Base-by-base conservation (phyloP, 352 stramenopile species). In the Phytophthora quininea region DNA sequence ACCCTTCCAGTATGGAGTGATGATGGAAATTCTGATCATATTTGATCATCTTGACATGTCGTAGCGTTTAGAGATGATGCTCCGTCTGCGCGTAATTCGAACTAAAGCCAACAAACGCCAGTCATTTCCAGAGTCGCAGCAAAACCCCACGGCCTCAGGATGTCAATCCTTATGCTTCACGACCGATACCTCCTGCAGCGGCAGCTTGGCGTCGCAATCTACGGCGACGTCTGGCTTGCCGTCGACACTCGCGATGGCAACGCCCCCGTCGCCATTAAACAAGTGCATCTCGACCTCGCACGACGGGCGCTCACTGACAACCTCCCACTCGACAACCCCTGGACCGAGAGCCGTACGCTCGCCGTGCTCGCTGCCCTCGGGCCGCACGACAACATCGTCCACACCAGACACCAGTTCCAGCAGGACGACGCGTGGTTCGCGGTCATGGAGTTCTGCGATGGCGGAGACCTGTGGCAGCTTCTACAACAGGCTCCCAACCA, bases 401-500 rank as follows among this genome's bases (percentile, higher is more conserved):
- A 60, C 1, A 57, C 73, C 8, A 64, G 55, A 32, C 51, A 73
- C 31, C 57, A 74, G 7, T 82, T 84, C 51, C 40, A 74, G 29
- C 57, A 73, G 30, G 46, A 67, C 27, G 63, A 67, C 19, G 27
- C 35, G 35, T 64, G 57, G 76, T 76, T 67, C 37, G 53, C 84
- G 8, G 76, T 80, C 24, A 84, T 84, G 59, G 79, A 88, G 12
- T 80, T 73, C 47, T 86, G 79, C 61, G 60, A 50, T 1, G 73
- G 66, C 32, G 79, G 79, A 9, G 79, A 88, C 43, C 46, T 86
- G n/a, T 65, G 74, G 35, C 32, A 59, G 5, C 11, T 33, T 15
- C 54, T 86, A n/a, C 56, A 84, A 32, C 24, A 15, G 3, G 9
- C 35, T 3, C 62, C 60, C 1, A 24, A 58, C n/a, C 27, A 54